Evolutionary conservation across 257 asterid species (phyloP).

Genomic region (Dorcoceras hygrometricum): DNA sequence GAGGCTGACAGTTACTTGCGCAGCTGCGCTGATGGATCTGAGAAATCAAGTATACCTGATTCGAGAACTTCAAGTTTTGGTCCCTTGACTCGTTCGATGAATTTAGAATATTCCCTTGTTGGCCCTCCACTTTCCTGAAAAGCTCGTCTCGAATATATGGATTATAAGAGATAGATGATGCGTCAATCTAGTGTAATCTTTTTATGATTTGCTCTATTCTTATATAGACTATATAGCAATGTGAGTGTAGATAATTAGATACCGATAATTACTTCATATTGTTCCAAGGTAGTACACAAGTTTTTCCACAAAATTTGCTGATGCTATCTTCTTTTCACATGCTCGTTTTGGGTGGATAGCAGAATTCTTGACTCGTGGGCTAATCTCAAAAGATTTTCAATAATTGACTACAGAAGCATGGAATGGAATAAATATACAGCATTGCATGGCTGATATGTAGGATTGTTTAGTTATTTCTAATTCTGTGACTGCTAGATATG

Average conservation of each 20-base stretch:
- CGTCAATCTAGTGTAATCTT: neutral
- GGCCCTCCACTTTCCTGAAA: neutral
- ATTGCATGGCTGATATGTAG: constrained; percentile 1
- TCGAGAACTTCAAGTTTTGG: neutral
- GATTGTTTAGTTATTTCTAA: constrained; percentile 1
- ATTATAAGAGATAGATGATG: no score
- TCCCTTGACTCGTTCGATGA: neutral
- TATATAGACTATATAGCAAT: neutral
- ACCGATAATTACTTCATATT: neutral
- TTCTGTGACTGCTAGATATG: neutral
- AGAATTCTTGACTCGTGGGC: neutral
- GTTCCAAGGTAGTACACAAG: neutral
- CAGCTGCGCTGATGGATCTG: constrained; percentile 31
- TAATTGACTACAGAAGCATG: neutral
- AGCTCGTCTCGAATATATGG: neutral
- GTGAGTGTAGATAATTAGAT: neutral
- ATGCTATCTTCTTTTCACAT: no score
- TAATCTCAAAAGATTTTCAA: constrained; percentile 4
- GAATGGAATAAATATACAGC: neutral
- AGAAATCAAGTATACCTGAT: constrained; percentile 17
- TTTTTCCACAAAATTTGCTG: neutral
- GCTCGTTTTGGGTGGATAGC: neutral
- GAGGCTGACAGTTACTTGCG: neutral
- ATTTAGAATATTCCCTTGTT: neutral
- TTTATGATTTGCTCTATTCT: neutral